phyloP scores from a whole-genome alignment of 139 green algal species.

The Gonium pectorale region DNA sequence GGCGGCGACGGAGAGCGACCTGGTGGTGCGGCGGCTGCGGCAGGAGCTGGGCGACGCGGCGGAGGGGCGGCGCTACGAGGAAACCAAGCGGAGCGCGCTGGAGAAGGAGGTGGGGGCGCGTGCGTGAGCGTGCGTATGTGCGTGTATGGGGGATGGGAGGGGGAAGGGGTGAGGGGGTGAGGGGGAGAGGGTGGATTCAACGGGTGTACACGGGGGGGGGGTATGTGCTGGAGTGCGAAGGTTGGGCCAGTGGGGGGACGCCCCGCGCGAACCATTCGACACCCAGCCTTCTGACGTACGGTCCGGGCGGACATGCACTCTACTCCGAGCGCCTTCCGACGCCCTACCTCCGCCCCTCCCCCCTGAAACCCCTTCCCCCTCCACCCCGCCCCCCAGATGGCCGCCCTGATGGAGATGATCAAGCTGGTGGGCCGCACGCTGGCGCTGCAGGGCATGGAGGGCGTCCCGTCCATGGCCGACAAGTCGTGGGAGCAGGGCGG shows the following conservation, averaged over 20 bases:
- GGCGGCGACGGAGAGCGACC: neutral
- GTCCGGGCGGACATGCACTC: too few species aligned
- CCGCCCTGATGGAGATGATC: conserved; percentile 9
- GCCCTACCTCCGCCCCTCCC: neutral
- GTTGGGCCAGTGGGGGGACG: too few species aligned
- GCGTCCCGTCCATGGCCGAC: conserved; percentile 12
- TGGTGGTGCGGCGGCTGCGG: conserved; percentile 1
- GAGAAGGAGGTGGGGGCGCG: conserved; percentile 23
- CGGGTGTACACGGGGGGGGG: too few species aligned
- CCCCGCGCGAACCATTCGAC: too few species aligned
- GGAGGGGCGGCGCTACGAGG: conserved; percentile 19
- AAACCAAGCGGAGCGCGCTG: neutral
- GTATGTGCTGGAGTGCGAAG: too few species aligned
- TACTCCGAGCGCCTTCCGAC: neutral
- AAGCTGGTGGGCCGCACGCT: conserved; percentile 32
- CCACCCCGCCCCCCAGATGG: neutral
- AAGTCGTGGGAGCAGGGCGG: neutral
- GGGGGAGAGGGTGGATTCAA: too few species aligned
- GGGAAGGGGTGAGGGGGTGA: neutral
- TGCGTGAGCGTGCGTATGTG: neutral
- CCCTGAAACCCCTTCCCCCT: neutral
- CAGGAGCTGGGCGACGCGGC: conserved; percentile 29
- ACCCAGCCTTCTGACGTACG: too few species aligned
- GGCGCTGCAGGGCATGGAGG: conserved; percentile 30
- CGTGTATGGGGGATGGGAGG: neutral